Evolutionary conservation across 768 basidiomycete species (phyloP).

Genomic region (Tulasnella sp.): DNA sequence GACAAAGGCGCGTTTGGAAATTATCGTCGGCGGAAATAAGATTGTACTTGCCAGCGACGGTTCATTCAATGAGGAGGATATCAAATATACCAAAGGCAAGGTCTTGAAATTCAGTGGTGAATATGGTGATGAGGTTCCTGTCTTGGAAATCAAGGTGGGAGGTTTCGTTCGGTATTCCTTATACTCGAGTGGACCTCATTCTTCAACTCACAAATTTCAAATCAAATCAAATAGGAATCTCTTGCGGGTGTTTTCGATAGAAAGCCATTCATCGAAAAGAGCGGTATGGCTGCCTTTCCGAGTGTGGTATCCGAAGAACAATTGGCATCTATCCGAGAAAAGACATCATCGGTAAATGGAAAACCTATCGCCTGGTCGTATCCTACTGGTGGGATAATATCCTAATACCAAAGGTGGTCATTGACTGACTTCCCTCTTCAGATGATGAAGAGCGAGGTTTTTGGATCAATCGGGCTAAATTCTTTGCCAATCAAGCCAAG

Average conservation of each 20-base stretch:
- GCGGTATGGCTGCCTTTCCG: conserved; percentile 43
- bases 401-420: not conserved
- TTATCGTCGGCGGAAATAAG: conserved; percentile 21
- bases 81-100: conserved; percentile 37
- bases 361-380: conserved; percentile 47
- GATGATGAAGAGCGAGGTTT: conserved; percentile 21
- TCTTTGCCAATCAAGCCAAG: conserved; percentile 20
- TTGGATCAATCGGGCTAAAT: conserved; percentile 20
- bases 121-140: conserved; percentile 41
- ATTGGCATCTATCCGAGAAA: conserved; percentile 44
- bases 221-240: conserved; percentile 27
- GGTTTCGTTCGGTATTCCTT: not conserved
- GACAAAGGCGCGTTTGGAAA: not conserved
- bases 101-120: conserved; percentile 47
- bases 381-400: conserved; percentile 18
- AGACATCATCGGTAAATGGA: conserved; percentile 22
- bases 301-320: conserved; percentile 58
- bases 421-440: not conserved
- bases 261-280: conserved; percentile 37
- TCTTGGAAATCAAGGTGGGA: conserved; percentile 45
- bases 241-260: conserved; percentile 37
- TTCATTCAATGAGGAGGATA: conserved; percentile 31
- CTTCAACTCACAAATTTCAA: conserved; percentile 3
- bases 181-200: not conserved
- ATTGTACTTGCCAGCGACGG: conserved; percentile 35